These are phyloP conservation scores for Zoysia matrella DNA, from an alignment of 202 grass and related monocot genomes.

Conservation along the genomic window DNA sequence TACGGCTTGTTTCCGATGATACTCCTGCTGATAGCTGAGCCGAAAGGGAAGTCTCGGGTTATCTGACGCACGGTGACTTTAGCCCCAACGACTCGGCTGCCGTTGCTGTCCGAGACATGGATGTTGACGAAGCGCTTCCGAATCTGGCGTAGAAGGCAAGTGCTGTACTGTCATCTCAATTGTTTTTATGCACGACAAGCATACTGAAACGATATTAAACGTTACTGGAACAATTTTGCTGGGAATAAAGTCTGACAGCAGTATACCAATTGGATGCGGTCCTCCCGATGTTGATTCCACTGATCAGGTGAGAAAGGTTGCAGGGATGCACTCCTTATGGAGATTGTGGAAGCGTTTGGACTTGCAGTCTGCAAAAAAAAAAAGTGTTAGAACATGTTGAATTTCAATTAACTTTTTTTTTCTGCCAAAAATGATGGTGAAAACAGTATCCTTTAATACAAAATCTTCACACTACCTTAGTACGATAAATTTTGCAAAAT, in stretches of 20 bases:
- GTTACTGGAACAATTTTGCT: neutral
- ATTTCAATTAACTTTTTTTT: too few relatives aligned
- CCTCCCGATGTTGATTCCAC: constrained; percentile 71
- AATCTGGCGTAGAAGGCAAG: too few relatives aligned
- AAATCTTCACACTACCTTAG: neutral
- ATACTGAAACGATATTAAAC: neutral
- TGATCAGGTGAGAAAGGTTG: constrained; percentile 73
- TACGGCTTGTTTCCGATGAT: constrained; percentile 70
- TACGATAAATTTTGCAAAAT: too few relatives aligned
- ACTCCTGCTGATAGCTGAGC: constrained; percentile 71
- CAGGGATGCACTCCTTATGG: constrained; percentile 77
- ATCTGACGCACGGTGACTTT: constrained; percentile 62
- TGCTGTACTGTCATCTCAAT: too few relatives aligned
- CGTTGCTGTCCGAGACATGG: constrained; percentile 62
- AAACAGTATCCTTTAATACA: neutral
- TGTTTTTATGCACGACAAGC: neutral
- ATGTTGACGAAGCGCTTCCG: constrained; percentile 68
- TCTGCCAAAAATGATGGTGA: too few relatives aligned
- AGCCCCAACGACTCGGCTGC: constrained; percentile 57
- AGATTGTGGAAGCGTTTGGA: constrained; percentile 62
- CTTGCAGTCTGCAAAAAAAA: constrained; percentile 50
- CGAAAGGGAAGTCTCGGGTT: constrained; percentile 74
- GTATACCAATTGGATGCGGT: constrained; percentile 70
- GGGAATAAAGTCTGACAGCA: neutral
- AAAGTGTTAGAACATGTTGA: too few relatives aligned